Evolutionary conservation across 176 grass and related monocot species (phyloP).

Genomic region (Raddia guianensis): DNA sequence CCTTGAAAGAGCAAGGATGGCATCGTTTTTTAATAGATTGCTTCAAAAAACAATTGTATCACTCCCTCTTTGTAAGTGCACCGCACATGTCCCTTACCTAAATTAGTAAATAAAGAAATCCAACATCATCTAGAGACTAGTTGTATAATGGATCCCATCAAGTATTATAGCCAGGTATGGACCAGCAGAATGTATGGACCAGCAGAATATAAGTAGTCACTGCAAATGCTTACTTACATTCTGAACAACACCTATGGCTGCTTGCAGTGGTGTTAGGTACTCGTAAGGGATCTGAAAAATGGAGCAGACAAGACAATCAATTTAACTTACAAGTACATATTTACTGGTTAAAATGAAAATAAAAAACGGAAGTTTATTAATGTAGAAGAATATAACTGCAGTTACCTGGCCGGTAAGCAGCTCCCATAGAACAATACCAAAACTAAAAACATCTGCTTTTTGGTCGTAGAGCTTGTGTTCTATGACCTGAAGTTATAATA

Average conservation of each 20-base stretch:
- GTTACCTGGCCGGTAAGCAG: slow-evolving; percentile 79
- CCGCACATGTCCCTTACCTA: slow-evolving; percentile 19
- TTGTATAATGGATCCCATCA: neutral
- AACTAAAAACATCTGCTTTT: slow-evolving; percentile 95
- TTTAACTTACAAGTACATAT: slow-evolving; percentile 15
- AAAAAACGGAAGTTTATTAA: neutral
- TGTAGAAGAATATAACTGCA: neutral
- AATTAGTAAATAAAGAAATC: slow-evolving; percentile 21
- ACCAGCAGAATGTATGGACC: slow-evolving; percentile 25
- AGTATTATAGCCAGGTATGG: slow-evolving; percentile 12
- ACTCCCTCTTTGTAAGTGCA: slow-evolving; percentile 21
- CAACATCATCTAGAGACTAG: neutral
- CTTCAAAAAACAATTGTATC: slow-evolving; percentile 1
- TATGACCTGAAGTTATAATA: slow-evolving; percentile 63
- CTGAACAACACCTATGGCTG: slow-evolving; percentile 89
- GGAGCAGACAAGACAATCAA: neutral
- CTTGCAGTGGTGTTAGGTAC: slow-evolving; percentile 83
- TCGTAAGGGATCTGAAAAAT: slow-evolving; percentile 80
- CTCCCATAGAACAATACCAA: slow-evolving; percentile 88
- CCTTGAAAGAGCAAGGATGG: neutral
- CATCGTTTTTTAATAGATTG: slow-evolving; percentile 38
- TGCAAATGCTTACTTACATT: slow-evolving; percentile 48
- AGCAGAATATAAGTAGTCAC: slow-evolving; percentile 4
- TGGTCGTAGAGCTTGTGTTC: slow-evolving; percentile 92
- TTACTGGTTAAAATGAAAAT: neutral